A percentile compares a stretch with the other conserved stretches of the same genome.
phyloP scores from a whole-genome alignment of 345 rosid species.

The Eucalyptus cladocalyx region DNA sequence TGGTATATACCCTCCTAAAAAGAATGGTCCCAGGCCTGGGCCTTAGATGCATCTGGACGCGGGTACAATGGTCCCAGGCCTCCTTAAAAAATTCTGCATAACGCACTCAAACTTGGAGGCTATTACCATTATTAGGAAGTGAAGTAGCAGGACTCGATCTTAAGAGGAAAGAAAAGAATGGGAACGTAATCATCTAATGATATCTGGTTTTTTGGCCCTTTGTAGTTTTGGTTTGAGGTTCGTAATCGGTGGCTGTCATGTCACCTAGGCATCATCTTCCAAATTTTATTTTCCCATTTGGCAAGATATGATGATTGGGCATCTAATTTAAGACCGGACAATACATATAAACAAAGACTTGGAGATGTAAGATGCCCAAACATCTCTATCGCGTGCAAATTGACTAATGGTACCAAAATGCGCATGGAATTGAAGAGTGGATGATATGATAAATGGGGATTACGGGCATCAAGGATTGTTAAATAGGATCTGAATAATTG shows the following conservation, averaged over 20 bases:
- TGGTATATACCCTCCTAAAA: not conserved
- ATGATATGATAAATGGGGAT: not conserved
- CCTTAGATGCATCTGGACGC: not conserved
- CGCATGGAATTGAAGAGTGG: not conserved
- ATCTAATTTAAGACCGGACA: not conserved
- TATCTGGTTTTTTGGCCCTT: not conserved
- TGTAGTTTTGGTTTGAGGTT: not conserved
- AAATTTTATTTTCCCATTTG: not conserved
- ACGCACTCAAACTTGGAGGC: not conserved
- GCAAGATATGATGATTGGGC: not conserved
- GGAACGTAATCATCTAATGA: not conserved
- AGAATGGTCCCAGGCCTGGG: not conserved
- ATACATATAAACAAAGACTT: too few relatives aligned
- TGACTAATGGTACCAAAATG: not conserved
- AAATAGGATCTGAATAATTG: not conserved
- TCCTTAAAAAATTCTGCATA: not conserved
- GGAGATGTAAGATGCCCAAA: not conserved
- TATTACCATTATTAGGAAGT: not conserved
- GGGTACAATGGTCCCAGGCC: not conserved
- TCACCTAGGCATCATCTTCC: not conserved
- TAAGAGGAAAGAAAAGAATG: not conserved
- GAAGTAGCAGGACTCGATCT: not conserved
- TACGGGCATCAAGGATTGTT: not conserved
- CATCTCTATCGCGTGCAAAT: not conserved
- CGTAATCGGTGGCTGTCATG: not conserved